Evolutionary conservation across 805 yeast species (phyloP).

Genomic region (Torulaspora delbrueckii): DNA sequence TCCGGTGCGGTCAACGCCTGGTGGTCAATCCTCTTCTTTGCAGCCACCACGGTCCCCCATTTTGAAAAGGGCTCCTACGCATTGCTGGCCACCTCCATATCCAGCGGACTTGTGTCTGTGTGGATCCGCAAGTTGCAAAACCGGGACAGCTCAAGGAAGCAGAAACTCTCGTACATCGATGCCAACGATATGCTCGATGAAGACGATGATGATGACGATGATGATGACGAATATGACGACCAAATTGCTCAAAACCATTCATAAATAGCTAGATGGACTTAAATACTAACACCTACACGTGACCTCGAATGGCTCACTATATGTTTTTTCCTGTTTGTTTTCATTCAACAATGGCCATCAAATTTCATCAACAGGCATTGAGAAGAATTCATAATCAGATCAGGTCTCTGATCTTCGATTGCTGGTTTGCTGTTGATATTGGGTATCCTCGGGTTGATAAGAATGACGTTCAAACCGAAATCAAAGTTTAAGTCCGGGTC

Average conservation of each 20-base stretch:
- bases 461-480: constrained; percentile 31
- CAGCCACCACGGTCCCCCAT: constrained; percentile 48
- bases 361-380: not conserved
- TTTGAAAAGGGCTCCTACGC: constrained; percentile 53
- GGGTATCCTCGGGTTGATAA: constrained; percentile 16
- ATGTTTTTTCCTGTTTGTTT: not conserved
- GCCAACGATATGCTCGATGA: constrained; percentile 26
- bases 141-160: constrained; percentile 31
- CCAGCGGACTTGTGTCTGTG: constrained; percentile 40
- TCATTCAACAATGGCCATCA: not conserved
- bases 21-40: constrained; percentile 54
- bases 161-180: constrained; percentile 24
- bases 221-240: constrained; percentile 19
- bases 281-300: not conserved
- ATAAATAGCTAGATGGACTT: not conserved
- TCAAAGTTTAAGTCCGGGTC: constrained; percentile 18
- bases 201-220: constrained; percentile 11
- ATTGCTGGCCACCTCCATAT: constrained; percentile 47
- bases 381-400: not conserved
- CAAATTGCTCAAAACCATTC: not conserved
- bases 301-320: not conserved
- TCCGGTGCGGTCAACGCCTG: constrained; percentile 59
- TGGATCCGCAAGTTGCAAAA: constrained; percentile 43
- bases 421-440: constrained; percentile 16
- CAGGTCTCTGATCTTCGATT: not conserved